A percentile compares a stretch with the other conserved stretches of the same genome.
phyloP scores from a whole-genome alignment of 2,329 filamentous ascomycete species.

The Calonectria hawksworthii region DNA sequence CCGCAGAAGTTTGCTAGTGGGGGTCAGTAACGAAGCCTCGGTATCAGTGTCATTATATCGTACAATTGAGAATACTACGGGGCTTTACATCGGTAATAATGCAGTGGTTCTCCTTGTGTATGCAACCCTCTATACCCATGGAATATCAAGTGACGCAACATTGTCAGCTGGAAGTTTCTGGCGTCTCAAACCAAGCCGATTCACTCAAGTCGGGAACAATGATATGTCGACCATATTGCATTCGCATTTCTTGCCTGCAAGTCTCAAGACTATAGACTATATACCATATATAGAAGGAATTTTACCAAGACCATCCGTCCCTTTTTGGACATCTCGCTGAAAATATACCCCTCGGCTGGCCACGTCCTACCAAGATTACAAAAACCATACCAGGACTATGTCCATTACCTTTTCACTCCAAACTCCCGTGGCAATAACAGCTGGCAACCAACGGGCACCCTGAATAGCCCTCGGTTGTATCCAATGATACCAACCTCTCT shows the following conservation, averaged over 20 bases:
- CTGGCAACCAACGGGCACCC: conserved; percentile 2
- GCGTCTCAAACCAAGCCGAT: background rate
- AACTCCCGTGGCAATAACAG: conserved; percentile 16
- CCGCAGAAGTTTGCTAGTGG: no score
- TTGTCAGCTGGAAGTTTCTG: background rate
- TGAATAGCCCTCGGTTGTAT: conserved; percentile 13
- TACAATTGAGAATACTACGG: background rate
- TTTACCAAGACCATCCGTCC: conserved; percentile 6
- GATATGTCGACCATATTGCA: background rate
- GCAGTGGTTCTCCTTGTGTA: background rate
- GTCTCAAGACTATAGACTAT: conserved; percentile 23
- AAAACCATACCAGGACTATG: conserved; percentile 16
- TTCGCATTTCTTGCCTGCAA: conserved; percentile 22
- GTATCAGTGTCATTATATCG: background rate
- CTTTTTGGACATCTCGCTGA: conserved; percentile 9
- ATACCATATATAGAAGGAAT: conserved; percentile 25
- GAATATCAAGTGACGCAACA: background rate
- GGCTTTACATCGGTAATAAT: background rate
- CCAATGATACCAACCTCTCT: conserved; percentile 10
- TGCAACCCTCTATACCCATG: background rate
- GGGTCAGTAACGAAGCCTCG: background rate
- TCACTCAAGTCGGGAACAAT: background rate
- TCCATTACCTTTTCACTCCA: conserved; percentile 23
- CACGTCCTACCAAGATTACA: conserved; percentile 19
- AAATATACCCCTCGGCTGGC: conserved; percentile 15